Percentiles rank a stretch among this genome's conserved stretches.
These are phyloP conservation scores for Galium porrigens DNA, from an alignment of 305 asterid genomes.

Conservation along the genomic window DNA sequence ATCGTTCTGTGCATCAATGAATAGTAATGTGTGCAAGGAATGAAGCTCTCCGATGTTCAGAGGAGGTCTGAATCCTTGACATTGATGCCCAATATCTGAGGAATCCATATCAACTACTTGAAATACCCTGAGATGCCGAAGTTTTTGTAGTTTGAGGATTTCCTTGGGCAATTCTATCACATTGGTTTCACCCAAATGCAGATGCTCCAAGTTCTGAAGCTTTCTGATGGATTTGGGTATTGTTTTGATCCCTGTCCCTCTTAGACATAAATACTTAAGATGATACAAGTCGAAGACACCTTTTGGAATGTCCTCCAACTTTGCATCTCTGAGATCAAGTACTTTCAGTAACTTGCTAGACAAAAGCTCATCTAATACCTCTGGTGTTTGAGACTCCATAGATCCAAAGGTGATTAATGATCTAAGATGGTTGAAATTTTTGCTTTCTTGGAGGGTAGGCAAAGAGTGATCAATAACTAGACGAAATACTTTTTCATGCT, in stretches of 20 bases:
- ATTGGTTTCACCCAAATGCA: conserved; percentile 16
- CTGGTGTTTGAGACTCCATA: neutral
- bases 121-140: conserved; percentile 14
- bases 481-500: neutral
- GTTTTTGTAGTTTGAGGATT: conserved; percentile 16
- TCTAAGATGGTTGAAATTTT: neutral
- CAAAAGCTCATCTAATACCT: conserved; percentile 10
- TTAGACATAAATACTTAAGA: conserved; percentile 17
- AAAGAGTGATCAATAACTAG: neutral
- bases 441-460: neutral
- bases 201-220: conserved; percentile 17
- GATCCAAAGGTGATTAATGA: conserved; percentile 8
- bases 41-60: neutral
- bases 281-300: conserved; percentile 16
- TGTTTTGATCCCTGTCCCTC: conserved; percentile 9
- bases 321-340: conserved; percentile 14
- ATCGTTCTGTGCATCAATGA: conserved; percentile 10
- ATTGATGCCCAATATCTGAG: neutral
- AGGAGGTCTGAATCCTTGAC: conserved; percentile 18
- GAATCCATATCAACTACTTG: conserved; percentile 13
- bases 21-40: conserved; percentile 7
- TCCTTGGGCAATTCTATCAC: conserved; percentile 17
- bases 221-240: conserved; percentile 17
- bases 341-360: conserved; percentile 16
- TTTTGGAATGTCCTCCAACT: conserved; percentile 10